These are phyloP conservation scores for Baudoinia panamericana DNA, from an alignment of 495 filamentous ascomycete species.

Conservation along the genomic window DNA sequence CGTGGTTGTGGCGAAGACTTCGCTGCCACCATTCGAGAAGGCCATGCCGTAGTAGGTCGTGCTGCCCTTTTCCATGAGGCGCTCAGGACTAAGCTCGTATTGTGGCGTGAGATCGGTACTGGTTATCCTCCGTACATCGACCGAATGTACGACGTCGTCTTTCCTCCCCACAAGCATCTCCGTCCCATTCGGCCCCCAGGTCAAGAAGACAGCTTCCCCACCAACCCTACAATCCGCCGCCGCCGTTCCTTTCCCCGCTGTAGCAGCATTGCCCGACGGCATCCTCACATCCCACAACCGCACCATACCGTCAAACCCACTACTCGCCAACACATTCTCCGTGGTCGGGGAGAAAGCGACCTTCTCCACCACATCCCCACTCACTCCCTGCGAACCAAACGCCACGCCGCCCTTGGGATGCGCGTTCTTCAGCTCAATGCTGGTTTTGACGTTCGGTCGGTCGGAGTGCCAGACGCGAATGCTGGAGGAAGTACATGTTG, in stretches of 20 bases:
- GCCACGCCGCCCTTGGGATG: constrained; percentile 8
- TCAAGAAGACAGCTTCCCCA: constrained; percentile 8
- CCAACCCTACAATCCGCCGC: constrained; percentile 48
- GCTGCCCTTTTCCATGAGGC: not conserved
- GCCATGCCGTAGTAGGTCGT: constrained; percentile 25
- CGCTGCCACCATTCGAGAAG: constrained; percentile 63
- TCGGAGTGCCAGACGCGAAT: constrained; percentile 24
- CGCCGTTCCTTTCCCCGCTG: constrained; percentile 54
- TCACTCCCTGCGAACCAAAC: constrained; percentile 34
- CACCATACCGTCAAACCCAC: constrained; percentile 71
- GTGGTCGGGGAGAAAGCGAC: constrained; percentile 81
- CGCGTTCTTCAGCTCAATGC: constrained; percentile 38
- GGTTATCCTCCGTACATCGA: constrained; percentile 6
- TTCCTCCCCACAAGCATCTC: constrained; percentile 74
- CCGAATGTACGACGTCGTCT: constrained; percentile 35
- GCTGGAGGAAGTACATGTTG: constrained; percentile 74
- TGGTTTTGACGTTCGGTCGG: constrained; percentile 14
- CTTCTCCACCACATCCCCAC: constrained; percentile 64
- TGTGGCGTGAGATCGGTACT: not conserved
- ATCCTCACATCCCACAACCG: constrained; percentile 89
- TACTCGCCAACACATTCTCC: constrained; percentile 78
- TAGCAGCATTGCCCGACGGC: constrained; percentile 57
- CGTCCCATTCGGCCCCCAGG: constrained; percentile 75
- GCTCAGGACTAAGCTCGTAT: not conserved
- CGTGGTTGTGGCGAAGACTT: constrained; percentile 68